Percentiles rank a stretch among this genome's conserved stretches.
These are phyloP conservation scores for Fusarium subtropicale DNA, from an alignment of 2,329 filamentous ascomycete genomes.

Conservation along the genomic window DNA sequence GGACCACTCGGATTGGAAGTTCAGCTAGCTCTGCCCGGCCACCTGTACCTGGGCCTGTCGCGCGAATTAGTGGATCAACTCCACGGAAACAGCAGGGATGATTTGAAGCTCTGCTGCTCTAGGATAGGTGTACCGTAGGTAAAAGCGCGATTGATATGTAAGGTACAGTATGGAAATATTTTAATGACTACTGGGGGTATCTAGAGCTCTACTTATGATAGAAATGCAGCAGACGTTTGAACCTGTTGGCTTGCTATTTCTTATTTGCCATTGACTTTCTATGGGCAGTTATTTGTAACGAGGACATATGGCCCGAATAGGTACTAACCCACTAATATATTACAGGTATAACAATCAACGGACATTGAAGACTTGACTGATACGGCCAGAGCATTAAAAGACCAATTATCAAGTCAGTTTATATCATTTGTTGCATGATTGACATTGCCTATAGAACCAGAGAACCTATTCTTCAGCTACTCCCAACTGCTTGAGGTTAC, in stretches of 20 bases:
- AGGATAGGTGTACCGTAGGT: conserved; percentile 9
- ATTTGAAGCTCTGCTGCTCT: conserved; percentile 21
- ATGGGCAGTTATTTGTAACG: too few relatives aligned
- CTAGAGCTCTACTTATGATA: neutral
- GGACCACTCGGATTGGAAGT: conserved; percentile 34
- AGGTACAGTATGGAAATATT: too few relatives aligned
- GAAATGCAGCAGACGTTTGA: neutral
- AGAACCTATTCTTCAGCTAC: neutral
- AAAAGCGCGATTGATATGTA: too few relatives aligned
- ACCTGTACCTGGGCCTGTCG: conserved; percentile 1
- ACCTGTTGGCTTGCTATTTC: neutral
- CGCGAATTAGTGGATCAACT: conserved; percentile 37
- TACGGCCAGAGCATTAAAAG: neutral
- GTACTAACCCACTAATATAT: neutral
- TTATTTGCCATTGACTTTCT: neutral
- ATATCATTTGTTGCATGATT: neutral
- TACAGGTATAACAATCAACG: neutral
- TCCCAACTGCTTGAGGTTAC: neutral
- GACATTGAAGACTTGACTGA: neutral
- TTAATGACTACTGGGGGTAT: too few relatives aligned
- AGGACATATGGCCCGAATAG: neutral
- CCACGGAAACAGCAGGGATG: neutral
- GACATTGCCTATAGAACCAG: neutral
- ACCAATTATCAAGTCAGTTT: neutral
- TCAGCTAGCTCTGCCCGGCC: conserved; percentile 33